phyloP scores from a whole-genome alignment of 139 green algal species.

The Chlamydomonas sphaeroides region DNA sequence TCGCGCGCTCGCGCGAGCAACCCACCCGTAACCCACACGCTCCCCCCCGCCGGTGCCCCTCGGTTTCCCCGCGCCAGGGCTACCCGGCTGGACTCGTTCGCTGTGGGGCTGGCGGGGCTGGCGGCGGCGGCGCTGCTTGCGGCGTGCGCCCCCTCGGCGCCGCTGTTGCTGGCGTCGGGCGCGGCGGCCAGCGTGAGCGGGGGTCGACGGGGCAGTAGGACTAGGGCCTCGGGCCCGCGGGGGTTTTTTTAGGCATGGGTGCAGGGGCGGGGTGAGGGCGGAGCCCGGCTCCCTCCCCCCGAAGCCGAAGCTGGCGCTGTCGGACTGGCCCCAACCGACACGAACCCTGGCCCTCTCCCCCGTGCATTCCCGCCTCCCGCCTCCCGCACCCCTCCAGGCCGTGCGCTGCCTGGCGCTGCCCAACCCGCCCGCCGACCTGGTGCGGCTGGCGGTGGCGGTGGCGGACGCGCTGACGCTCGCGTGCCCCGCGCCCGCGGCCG shows the following conservation, averaged over 20 bases:
- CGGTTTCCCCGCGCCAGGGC: slow-evolving; percentile 7
- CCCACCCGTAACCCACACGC: neutral
- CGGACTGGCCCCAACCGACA: neutral
- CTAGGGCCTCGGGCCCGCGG: neutral
- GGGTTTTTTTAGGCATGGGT: neutral
- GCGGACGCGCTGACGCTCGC: slow-evolving; percentile 35
- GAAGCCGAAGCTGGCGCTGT: neutral
- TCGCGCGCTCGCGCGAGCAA: no score
- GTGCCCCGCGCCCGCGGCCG: slow-evolving; percentile 7
- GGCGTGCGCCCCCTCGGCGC: slow-evolving; percentile 1
- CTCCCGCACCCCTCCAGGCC: neutral
- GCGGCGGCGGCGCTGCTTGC: slow-evolving; percentile 30
- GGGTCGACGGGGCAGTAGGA: neutral
- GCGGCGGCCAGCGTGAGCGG: neutral
- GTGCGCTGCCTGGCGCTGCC: slow-evolving; percentile 9
- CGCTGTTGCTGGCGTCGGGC: slow-evolving; percentile 31
- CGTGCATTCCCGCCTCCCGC: no score
- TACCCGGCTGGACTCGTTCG: slow-evolving; percentile 6
- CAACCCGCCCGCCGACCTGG: slow-evolving; percentile 34
- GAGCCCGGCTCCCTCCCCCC: no score
- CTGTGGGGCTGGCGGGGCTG: slow-evolving; percentile 28
- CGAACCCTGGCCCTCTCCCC: neutral
- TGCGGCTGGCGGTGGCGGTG: slow-evolving; percentile 21
- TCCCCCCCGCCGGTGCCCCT: no score
- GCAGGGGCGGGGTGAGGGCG: neutral